Evolutionary conservation across 2,329 filamentous ascomycete species (phyloP), one percentile per base, ranked within the genome.

Genomic region (Acrocalymma vagum): DNA sequence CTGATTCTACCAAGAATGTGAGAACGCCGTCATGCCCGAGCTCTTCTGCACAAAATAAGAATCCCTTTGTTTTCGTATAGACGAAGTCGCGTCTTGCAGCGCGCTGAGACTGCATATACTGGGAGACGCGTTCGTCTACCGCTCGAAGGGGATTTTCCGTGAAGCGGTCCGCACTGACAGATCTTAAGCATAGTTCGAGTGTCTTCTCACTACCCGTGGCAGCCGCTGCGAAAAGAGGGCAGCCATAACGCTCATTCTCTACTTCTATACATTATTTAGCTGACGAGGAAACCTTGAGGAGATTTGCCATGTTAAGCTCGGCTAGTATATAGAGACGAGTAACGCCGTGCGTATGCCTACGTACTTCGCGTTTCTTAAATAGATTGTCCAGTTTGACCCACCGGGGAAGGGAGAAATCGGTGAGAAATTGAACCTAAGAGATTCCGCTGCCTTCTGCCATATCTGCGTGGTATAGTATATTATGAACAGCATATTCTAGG

Each of bases 381-480:
- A 72, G 20, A 43, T 72, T 72, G 40, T 62, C 21, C 9, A 64
- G 16, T 4, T 22, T 30, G 11, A 65, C 51, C 71, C 70, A 73
- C n/a, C 28, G 29, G 3, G 10, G 7, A 11, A 61, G 21, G 4
- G 50, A 34, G 29, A 72, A 72, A n/a, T 8, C 36, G 2, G 42
- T 6, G 7, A 62, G 29, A 29, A 58, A 59, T 3, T 31, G 9
- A 5, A n/a, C 18, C 15, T 62, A 55, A 17, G 37, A 31, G 14
- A 71, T 51, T 2, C 42, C 48, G 13, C 22, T 9, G 4, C 51
- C 43, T 37, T 64, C 53, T 26, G 74, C 72, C 22, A 13, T 17
- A 27, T 78, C 53, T 8, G 75, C 67, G 40, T 79, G 76, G 30
- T 55, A 43, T 11, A 79, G 54, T 8, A 77, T 26, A 36, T 74